phyloP scores from a whole-genome alignment of 73 alveolate genomes.

The Symbiodinium pilosum region DNA sequence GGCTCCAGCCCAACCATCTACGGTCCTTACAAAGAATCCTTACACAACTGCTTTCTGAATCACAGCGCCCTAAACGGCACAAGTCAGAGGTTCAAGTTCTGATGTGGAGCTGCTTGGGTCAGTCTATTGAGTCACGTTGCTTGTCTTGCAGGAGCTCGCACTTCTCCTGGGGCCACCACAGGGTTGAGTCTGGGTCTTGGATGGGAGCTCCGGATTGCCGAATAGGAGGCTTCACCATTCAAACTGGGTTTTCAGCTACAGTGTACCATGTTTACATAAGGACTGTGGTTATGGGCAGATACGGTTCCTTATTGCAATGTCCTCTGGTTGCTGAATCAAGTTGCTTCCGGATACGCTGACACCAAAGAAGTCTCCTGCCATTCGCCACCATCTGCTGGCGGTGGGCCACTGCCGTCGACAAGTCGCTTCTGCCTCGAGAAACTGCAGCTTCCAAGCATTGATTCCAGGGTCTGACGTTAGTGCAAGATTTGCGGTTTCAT shows the following conservation, averaged over 20 bases:
- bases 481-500: neutral
- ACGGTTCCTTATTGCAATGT: neutral
- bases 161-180: slow-evolving; percentile 12
- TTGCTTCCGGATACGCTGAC: neutral
- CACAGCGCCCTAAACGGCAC: too few species aligned
- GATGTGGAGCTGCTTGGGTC: too few species aligned
- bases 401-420: neutral
- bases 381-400: slow-evolving; percentile 22
- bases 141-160: slow-evolving; percentile 67
- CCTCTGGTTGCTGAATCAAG: neutral
- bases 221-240: too few species aligned
- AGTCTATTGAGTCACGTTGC: neutral
- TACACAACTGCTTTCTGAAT: too few species aligned
- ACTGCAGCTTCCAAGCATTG: too few species aligned
- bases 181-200: too few species aligned
- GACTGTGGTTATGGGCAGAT: neutral
- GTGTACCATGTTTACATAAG: neutral
- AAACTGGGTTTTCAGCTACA: neutral
- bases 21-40: too few species aligned
- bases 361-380: slow-evolving; percentile 54
- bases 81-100: too few species aligned
- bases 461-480: too few species aligned
- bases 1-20: too few species aligned
- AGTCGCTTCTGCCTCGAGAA: neutral
- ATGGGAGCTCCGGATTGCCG: too few species aligned